phyloP scores from a whole-genome alignment of 2,329 filamentous ascomycete genomes.

The Colletotrichum theobromicola region DNA sequence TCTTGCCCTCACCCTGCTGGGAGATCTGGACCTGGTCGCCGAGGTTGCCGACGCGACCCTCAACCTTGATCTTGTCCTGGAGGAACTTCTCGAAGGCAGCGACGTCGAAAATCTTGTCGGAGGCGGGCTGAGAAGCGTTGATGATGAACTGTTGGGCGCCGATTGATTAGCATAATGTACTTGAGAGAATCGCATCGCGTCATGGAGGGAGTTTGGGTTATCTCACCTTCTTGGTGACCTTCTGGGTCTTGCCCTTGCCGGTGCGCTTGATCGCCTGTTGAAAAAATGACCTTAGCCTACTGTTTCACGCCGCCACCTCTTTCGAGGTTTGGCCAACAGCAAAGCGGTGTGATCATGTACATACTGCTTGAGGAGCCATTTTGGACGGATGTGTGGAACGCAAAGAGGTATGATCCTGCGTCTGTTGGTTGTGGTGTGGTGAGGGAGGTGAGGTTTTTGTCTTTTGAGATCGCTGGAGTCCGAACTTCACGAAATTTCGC shows the following conservation, averaged over 20 bases:
- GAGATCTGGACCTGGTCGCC: slow-evolving; percentile 91
- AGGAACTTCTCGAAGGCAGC: slow-evolving; percentile 99
- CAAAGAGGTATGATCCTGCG: slow-evolving; percentile 87
- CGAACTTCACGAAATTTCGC: slow-evolving; percentile 5
- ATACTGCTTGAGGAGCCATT: slow-evolving; percentile 92
- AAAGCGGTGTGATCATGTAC: slow-evolving; percentile 82
- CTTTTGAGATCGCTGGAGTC: slow-evolving; percentile 10
- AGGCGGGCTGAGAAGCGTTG: slow-evolving; percentile 97
- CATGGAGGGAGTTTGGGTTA: not conserved
- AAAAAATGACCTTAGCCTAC: slow-evolving; percentile 88
- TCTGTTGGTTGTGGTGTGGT: slow-evolving; percentile 39
- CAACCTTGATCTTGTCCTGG: slow-evolving; percentile 99
- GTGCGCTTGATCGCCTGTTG: slow-evolving; percentile 65
- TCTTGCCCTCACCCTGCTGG: slow-evolving; percentile 94
- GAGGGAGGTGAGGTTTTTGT: slow-evolving; percentile 3
- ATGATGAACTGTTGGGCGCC: slow-evolving; percentile 84
- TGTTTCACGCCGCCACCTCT: slow-evolving; percentile 71
- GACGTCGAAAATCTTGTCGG: slow-evolving; percentile 99
- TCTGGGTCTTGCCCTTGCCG: slow-evolving; percentile 69
- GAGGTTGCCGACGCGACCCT: slow-evolving; percentile 97
- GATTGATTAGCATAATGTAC: not conserved
- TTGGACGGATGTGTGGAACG: slow-evolving; percentile 50
- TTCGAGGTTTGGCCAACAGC: slow-evolving; percentile 76
- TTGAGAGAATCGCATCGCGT: not conserved
- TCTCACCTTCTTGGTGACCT: slow-evolving; percentile 86